Percentiles rank a stretch among this genome's conserved stretches.
These are phyloP conservation scores for Lineolata rhizophorae DNA, from an alignment of 495 filamentous ascomycete genomes.

Conservation along the genomic window DNA sequence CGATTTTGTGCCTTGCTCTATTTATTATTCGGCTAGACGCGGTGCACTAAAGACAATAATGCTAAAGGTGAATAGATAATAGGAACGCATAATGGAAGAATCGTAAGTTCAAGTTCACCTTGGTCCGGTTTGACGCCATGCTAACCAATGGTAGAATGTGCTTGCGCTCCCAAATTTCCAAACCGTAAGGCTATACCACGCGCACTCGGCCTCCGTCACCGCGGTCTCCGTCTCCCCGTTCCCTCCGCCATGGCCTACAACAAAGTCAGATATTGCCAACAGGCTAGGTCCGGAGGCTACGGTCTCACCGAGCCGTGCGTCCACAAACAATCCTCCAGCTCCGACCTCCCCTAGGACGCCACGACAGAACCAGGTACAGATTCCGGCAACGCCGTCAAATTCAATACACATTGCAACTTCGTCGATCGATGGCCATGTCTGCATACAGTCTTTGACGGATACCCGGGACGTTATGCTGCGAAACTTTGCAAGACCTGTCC, in stretches of 20 bases:
- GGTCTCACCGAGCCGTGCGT: constrained; percentile 9
- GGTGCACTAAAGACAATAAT: not conserved
- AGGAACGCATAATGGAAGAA: constrained; percentile 92
- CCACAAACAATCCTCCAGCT: constrained; percentile 14
- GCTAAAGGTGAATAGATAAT: constrained; percentile 39
- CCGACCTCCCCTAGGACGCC: constrained; percentile 27
- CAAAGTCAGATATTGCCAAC: constrained; percentile 28
- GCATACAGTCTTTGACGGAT: constrained; percentile 60
- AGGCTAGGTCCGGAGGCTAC: constrained; percentile 27
- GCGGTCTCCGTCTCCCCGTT: constrained; percentile 79
- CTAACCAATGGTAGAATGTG: constrained; percentile 40
- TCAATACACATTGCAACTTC: constrained; percentile 80
- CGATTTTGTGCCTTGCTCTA: not conserved
- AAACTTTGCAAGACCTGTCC: constrained; percentile 82
- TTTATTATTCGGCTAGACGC: not conserved
- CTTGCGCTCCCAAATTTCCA: constrained; percentile 62
- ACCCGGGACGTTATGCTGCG: constrained; percentile 64
- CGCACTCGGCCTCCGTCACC: constrained; percentile 78
- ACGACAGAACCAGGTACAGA: constrained; percentile 30
- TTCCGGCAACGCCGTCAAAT: constrained; percentile 57
- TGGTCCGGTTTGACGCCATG: constrained; percentile 5
- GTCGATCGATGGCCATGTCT: constrained; percentile 89
- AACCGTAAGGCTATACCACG: constrained; percentile 62
- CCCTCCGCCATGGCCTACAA: constrained; percentile 44
- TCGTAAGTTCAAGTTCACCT: constrained; percentile 37